Conservation (phyloP, 306 rosid species). For the Citrullus mucosospermus region DNA sequence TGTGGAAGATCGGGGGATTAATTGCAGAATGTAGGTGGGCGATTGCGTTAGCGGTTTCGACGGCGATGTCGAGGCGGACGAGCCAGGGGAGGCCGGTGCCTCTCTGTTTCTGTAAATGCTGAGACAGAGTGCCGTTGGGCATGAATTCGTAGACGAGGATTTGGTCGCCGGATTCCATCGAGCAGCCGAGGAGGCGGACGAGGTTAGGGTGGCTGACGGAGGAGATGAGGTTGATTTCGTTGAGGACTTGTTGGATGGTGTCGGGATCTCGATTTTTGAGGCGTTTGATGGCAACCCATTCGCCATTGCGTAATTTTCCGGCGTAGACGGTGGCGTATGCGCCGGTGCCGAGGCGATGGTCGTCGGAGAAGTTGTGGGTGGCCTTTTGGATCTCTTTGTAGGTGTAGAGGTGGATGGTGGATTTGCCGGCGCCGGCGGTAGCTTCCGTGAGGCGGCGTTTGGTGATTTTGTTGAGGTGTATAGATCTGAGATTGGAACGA, state of each 20-base stretch:
- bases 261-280: conserved; percentile 58
- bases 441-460: conserved; percentile 74
- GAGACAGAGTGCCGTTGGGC: conserved; percentile 78
- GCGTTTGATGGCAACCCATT: conserved; percentile 80
- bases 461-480: conserved; percentile 49
- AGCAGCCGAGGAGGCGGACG: conserved; percentile 75
- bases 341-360: conserved; percentile 65
- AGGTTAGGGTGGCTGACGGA: conserved; percentile 71
- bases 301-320: conserved; percentile 47
- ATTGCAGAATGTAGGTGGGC: conserved; percentile 71
- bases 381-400: conserved; percentile 79
- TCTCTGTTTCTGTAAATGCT: conserved; percentile 68
- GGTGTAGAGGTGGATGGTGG: conserved; percentile 52
- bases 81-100: conserved; percentile 78
- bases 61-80: conserved; percentile 55
- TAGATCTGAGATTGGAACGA: conserved; percentile 35
- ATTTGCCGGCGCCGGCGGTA: conserved; percentile 25
- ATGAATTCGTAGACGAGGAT: conserved; percentile 84
- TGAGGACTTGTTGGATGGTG: conserved; percentile 65
- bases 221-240: conserved; percentile 78
- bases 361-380: conserved; percentile 72
- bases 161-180: conserved; percentile 64
- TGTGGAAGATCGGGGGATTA: conserved; percentile 69
- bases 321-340: conserved; percentile 90
- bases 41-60: conserved; percentile 82